Conservation (phyloP, 2,329 filamentous ascomycete species). For the Scytalidium sp. region DNA sequence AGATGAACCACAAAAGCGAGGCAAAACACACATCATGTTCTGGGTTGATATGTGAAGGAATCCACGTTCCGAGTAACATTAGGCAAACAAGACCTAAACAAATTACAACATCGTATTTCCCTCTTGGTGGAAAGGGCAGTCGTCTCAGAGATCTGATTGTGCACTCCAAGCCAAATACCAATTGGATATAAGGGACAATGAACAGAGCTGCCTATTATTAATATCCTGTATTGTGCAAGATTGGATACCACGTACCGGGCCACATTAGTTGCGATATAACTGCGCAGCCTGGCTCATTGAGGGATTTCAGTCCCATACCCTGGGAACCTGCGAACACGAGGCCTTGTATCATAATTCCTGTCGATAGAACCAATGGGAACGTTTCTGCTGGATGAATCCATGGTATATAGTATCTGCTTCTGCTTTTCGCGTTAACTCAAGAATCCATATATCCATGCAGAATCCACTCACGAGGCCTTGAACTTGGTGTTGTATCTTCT, state of each 20-base stretch:
- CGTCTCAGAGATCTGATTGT: constrained; percentile 51
- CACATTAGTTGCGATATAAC: constrained; percentile 56
- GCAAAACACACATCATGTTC: constrained; percentile 63
- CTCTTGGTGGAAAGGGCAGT: constrained; percentile 54
- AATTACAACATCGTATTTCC: constrained; percentile 57
- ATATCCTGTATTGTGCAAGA: constrained; percentile 4
- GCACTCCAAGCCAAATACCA: constrained; percentile 63
- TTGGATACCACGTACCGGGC: constrained; percentile 45
- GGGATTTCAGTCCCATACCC: constrained; percentile 48
- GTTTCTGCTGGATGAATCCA: constrained; percentile 32
- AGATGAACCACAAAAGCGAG: constrained; percentile 65
- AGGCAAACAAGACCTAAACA: constrained; percentile 51
- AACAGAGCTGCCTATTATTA: constrained; percentile 55
- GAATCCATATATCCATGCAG: constrained; percentile 29
- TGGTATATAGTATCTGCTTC: constrained; percentile 28
- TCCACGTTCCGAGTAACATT: constrained; percentile 52
- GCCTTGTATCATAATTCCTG: constrained; percentile 56
- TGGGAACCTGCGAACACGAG: constrained; percentile 56
- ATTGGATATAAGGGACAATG: constrained; percentile 61
- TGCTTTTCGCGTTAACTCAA: constrained; percentile 15
- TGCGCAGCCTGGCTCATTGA: constrained; percentile 49
- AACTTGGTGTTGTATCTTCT: constrained; percentile 29
- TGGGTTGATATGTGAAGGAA: constrained; percentile 53
- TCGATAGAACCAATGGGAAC: constrained; percentile 53
- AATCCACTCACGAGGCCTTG: constrained; percentile 35